phyloP scores from a whole-genome alignment of 1,139 yeast species.

The Saccharomyces pastorianus region DNA sequence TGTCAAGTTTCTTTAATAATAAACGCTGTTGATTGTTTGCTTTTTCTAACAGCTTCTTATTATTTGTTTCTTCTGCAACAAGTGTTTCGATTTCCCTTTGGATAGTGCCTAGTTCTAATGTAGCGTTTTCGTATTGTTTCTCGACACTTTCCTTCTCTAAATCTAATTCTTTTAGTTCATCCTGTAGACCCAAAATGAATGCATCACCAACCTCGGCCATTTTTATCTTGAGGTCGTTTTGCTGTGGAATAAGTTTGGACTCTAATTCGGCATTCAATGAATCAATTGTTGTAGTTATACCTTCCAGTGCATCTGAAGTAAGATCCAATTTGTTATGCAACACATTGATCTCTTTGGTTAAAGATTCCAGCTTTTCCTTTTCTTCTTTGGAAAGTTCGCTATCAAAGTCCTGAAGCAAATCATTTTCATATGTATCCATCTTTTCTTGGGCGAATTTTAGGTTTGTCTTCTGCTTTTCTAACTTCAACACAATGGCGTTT shows the following conservation, averaged over 20 bases:
- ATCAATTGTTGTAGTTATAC: constrained; percentile 45
- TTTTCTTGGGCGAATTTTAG: constrained; percentile 28
- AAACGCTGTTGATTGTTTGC: constrained; percentile 52
- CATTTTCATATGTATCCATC: constrained; percentile 39
- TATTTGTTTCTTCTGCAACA: constrained; percentile 25
- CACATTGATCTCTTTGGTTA: constrained; percentile 37
- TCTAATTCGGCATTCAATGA: constrained; percentile 49
- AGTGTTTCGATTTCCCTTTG: constrained; percentile 26
- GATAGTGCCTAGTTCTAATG: constrained; percentile 31
- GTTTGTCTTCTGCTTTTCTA: constrained; percentile 23
- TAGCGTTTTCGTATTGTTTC: constrained; percentile 29
- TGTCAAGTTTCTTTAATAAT: constrained; percentile 50
- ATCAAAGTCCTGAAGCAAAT: constrained; percentile 48
- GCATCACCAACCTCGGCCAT: constrained; percentile 15
- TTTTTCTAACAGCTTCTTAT: constrained; percentile 39
- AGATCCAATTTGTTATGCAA: constrained; percentile 39
- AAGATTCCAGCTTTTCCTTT: constrained; percentile 34
- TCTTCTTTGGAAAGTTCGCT: constrained; percentile 46
- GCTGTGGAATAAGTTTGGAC: constrained; percentile 45
- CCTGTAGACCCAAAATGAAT: constrained; percentile 21
- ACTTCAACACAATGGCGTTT: constrained; percentile 29
- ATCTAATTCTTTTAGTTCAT: constrained; percentile 31
- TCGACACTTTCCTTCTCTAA: constrained; percentile 17
- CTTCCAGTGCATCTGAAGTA: constrained; percentile 40
- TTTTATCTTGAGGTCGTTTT: constrained; percentile 18